Evolutionary conservation across 163 green algal genomes (phyloP), one percentile per base, ranked within the genome.

Genomic region (Prototheca cutis): DNA sequence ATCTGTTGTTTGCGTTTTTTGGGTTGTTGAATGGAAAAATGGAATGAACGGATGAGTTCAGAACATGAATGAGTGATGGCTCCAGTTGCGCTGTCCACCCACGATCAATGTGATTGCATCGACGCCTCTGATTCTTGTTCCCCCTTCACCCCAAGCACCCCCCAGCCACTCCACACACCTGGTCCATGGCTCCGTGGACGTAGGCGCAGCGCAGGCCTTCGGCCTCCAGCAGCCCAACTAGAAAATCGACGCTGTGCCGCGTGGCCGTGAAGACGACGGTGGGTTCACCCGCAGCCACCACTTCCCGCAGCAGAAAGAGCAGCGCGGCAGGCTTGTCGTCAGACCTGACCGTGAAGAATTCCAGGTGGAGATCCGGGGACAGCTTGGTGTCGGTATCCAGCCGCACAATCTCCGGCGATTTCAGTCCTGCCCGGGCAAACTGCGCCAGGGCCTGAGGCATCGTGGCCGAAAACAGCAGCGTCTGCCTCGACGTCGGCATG

Each of bases 141-240:
- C n/a, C n/a, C n/a, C n/a, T n/a, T n/a, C n/a, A n/a, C n/a, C n/a
- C n/a, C n/a, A n/a, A n/a, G n/a, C n/a, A n/a, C n/a, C n/a, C n/a
- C n/a, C n/a, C n/a, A n/a, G n/a, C n/a, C n/a, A n/a, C n/a, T n/a
- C n/a, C n/a, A n/a, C n/a, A n/a, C n/a, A n/a, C n/a, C n/a, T n/a
- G 83, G 72, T 99, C 92, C 90, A 99, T 96, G 59, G 72, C 66
- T 33, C 92, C 92, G 71, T 95, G 95, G 52, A 98, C 86, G 48
- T 66, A 73, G 21, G 68, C 70, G 17, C 68, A 58, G 2, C 71
- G 48, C n/a, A 95, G 63, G 25, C 79, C 79, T 55, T 94, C 81
- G 24, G 63, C 39, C n/a, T 73, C 49, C 53, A 98, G 65, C 54
- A 98, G 66, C 23, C 64, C 72, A 42, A 83, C 55, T 55, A 99